Evolutionary conservation across 164 flowering plant species (phyloP).

Genomic region (Tetracentron sinense): DNA sequence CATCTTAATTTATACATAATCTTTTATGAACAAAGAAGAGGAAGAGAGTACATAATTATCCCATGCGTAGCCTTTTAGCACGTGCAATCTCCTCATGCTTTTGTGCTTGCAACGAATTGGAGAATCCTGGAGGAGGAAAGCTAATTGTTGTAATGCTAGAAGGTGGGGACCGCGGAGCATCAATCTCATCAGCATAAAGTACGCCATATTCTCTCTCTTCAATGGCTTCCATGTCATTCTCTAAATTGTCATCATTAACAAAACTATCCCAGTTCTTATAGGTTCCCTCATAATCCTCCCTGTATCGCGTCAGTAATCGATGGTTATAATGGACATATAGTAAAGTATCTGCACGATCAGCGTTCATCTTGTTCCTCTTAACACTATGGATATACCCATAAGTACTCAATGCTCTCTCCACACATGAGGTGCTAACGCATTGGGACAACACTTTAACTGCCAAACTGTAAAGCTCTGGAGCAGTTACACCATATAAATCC

Average conservation of each 20-base stretch:
- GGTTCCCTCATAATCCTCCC: conserved; percentile 1
- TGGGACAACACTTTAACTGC: conserved; percentile 11
- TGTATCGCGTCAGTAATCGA: conserved; percentile 1
- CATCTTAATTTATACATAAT: too few species aligned
- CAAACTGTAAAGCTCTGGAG: conserved; percentile 7
- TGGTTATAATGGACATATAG: conserved; percentile 14
- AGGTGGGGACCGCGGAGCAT: not conserved
- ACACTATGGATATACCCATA: conserved; percentile 4
- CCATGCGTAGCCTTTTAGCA: conserved; percentile 1
- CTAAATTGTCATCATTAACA: conserved; percentile 6
- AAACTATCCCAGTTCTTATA: conserved; percentile 12
- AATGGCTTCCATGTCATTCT: conserved; percentile 7
- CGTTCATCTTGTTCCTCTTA: conserved; percentile 5
- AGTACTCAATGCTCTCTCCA: conserved; percentile 13
- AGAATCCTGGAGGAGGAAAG: conserved; percentile 2
- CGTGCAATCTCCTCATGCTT: not conserved
- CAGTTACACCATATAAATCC: conserved; percentile 15
- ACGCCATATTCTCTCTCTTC: conserved; percentile 6
- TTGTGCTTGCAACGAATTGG: not conserved
- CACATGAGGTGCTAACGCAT: conserved; percentile 12
- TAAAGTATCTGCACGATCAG: not conserved
- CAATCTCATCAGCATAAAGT: conserved; percentile 3
- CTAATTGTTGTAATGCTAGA: not conserved
- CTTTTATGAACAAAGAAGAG: not conserved
- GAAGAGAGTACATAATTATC: not conserved